Evolutionary conservation across 352 stramenopile species (phyloP).

Genomic region (Pythium dissimile): DNA sequence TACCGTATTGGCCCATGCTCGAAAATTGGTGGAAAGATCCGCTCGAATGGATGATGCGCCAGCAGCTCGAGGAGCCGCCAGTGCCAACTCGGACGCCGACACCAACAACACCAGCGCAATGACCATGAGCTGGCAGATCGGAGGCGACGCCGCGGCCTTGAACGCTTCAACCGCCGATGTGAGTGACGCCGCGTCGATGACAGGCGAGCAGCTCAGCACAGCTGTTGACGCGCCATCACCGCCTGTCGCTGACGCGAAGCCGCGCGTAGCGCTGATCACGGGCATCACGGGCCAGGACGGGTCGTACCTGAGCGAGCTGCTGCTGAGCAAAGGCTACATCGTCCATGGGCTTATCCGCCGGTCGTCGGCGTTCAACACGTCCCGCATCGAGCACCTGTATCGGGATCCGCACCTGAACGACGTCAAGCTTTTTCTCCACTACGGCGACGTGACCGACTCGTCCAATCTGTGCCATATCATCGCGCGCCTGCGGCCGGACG

Average conservation of each 20-base stretch:
- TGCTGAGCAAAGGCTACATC: conserved; percentile 96
- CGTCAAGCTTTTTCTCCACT: conserved; percentile 97
- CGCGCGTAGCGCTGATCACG: conserved; percentile 92
- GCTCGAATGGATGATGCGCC: conserved; percentile 8
- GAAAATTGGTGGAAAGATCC: conserved; percentile 23
- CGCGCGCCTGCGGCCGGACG: conserved; percentile 91
- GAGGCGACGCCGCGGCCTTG: neutral
- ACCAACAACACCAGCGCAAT: neutral
- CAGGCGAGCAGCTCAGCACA: neutral
- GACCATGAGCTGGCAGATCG: conserved; percentile 16
- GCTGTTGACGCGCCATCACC: neutral
- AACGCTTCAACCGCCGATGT: neutral
- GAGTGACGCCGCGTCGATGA: neutral
- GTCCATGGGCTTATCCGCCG: conserved; percentile 96
- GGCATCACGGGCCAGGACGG: conserved; percentile 99
- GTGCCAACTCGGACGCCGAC: neutral
- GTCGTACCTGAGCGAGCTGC: conserved; percentile 96
- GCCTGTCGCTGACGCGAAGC: neutral
- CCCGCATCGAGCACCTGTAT: conserved; percentile 98
- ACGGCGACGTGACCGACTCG: conserved; percentile 97
- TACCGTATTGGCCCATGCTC: too few relatives aligned
- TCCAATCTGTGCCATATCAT: conserved; percentile 97
- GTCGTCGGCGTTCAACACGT: conserved; percentile 98
- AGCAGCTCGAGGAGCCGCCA: neutral
- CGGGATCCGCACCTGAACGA: conserved; percentile 92